These are phyloP conservation scores for Phialocephala subalpina DNA, from an alignment of 2,329 filamentous ascomycete species.

Conservation along the genomic window DNA sequence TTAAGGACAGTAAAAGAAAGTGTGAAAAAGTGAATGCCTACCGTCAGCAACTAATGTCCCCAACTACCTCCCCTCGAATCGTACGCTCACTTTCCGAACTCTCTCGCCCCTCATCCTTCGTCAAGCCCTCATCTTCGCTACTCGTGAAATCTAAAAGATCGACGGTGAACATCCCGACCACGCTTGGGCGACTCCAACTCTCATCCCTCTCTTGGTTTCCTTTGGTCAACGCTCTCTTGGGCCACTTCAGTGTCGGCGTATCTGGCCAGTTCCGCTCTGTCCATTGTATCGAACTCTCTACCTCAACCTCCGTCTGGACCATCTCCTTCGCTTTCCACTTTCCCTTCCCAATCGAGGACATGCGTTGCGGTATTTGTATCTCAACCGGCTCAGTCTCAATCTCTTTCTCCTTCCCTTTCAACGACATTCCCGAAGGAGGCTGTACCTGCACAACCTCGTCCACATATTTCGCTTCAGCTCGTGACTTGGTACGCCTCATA, in stretches of 20 bases:
- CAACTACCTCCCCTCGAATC: not conserved
- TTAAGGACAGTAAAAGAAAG: not conserved
- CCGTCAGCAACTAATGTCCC: not conserved
- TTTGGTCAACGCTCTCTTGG: not conserved
- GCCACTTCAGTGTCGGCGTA: not conserved
- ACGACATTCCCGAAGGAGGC: not conserved
- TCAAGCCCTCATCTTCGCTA: conserved; percentile 1
- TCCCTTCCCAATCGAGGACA: not conserved
- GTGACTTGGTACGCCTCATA: not conserved
- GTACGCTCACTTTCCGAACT: not conserved
- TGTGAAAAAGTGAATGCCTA: not conserved
- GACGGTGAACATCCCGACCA: conserved; percentile 1
- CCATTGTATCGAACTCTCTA: not conserved
- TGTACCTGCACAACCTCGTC: not conserved
- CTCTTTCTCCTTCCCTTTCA: not conserved
- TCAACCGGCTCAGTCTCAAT: not conserved
- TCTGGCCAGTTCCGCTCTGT: not conserved
- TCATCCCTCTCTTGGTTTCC: not conserved
- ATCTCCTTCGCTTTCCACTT: not conserved
- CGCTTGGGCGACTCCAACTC: not conserved
- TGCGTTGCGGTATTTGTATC: not conserved
- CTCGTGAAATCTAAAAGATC: conserved; percentile 2
- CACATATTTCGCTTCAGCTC: not conserved
- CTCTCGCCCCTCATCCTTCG: not conserved
- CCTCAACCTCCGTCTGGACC: not conserved